phyloP scores from a whole-genome alignment of 805 yeast genomes.

The Metschnikowia dekortorum region DNA sequence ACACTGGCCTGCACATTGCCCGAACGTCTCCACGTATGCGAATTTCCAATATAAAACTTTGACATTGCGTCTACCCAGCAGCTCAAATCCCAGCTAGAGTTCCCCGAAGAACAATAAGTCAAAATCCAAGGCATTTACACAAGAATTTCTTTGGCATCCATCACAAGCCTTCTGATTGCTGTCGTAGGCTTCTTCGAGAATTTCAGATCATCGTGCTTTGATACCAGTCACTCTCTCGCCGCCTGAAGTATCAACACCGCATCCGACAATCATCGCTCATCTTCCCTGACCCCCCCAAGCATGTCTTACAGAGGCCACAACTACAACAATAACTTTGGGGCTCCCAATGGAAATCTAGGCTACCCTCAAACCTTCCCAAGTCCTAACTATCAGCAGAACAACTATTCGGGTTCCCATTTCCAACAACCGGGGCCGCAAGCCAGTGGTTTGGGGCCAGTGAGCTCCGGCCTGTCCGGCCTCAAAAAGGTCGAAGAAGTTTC shows the following conservation, averaged over 20 bases:
- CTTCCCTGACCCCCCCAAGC: not conserved
- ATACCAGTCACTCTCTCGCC: not conserved
- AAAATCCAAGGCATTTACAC: not conserved
- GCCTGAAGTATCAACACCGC: not conserved
- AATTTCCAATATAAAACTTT: conserved; percentile 3
- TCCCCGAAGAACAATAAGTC: not conserved
- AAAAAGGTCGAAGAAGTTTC: conserved; percentile 49
- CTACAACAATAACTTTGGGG: conserved; percentile 32
- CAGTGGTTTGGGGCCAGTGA: conserved; percentile 20
- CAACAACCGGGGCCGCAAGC: conserved; percentile 8
- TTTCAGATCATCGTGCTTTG: not conserved
- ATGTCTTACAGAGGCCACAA: conserved; percentile 43
- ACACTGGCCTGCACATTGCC: not conserved
- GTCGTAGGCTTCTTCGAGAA: not conserved
- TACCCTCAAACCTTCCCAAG: not conserved
- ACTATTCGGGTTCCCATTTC: conserved; percentile 7
- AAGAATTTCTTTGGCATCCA: not conserved
- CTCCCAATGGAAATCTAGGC: conserved; percentile 1
- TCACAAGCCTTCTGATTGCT: not conserved
- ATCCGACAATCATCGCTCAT: not conserved
- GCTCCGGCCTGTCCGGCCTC: conserved; percentile 23
- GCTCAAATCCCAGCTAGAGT: not conserved
- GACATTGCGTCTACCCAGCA: not conserved
- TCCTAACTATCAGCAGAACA: conserved; percentile 1
- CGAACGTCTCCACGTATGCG: conserved; percentile 8